Evolutionary conservation across 192 early-diverging fungal species (phyloP).

Genomic region (Diversispora eburnea): DNA sequence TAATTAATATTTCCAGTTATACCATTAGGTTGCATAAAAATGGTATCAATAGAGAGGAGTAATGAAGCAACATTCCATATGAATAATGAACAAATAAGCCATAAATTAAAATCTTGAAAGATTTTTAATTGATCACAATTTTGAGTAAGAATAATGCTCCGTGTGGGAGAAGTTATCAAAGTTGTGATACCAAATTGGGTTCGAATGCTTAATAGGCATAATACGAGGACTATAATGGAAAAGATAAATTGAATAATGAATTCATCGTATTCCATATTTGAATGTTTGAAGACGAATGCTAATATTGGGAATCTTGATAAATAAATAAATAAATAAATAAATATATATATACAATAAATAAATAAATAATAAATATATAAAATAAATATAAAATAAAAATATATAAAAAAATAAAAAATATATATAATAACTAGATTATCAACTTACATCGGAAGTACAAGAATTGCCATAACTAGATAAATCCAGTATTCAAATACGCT

Average conservation of each 20-base stretch:
- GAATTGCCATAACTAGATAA: not conserved
- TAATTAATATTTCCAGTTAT: not conserved
- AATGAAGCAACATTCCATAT: not conserved
- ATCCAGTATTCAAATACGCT: not conserved
- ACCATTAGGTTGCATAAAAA: not conserved
- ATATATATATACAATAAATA: not conserved
- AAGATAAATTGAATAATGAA: not conserved
- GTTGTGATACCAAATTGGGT: not conserved
- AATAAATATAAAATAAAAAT: not conserved
- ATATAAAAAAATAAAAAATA: not conserved
- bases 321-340: not conserved
- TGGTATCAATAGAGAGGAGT: not conserved
- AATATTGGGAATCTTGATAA: not conserved
- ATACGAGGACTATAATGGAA: not conserved
- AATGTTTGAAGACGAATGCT: not conserved
- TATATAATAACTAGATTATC: not conserved
- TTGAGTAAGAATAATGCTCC: not conserved
- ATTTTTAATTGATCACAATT: slow-evolving; percentile 1
- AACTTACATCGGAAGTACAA: slow-evolving; percentile 3
- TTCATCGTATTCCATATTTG: not conserved
- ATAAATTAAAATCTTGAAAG: slow-evolving; percentile 16
- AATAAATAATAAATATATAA: not conserved
- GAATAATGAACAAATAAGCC: not conserved
- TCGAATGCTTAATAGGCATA: not conserved
- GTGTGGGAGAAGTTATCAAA: not conserved